These are phyloP conservation scores for Mycosphaerella sp. DNA, from an alignment of 2,329 filamentous ascomycete species.

Conservation along the genomic window DNA sequence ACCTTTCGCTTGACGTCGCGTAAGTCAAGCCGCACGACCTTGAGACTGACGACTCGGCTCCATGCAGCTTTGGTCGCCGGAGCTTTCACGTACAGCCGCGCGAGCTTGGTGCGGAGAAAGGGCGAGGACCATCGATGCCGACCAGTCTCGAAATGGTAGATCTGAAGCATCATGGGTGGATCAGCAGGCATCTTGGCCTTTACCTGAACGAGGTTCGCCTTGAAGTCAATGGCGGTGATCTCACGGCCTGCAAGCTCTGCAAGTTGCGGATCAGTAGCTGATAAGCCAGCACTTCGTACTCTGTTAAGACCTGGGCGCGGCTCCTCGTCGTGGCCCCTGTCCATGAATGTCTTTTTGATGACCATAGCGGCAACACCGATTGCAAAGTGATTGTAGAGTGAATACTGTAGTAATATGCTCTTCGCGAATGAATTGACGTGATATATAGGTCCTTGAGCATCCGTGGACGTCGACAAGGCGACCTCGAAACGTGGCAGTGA, in stretches of 20 bases:
- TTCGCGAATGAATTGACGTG: constrained; percentile 78
- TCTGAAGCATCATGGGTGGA: constrained; percentile 83
- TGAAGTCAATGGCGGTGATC: constrained; percentile 74
- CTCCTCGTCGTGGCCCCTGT: constrained; percentile 20
- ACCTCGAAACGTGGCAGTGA: constrained; percentile 82
- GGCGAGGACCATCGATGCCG: constrained; percentile 83
- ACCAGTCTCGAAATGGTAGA: constrained; percentile 75
- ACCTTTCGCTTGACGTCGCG: constrained; percentile 68
- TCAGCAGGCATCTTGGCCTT: constrained; percentile 86
- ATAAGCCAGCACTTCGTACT: constrained; percentile 22
- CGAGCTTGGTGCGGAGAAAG: constrained; percentile 68
- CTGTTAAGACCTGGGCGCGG: constrained; percentile 14
- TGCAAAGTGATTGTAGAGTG: constrained; percentile 87
- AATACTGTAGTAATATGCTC: constrained; percentile 79
- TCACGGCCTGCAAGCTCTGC: constrained; percentile 47
- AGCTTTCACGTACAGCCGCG: constrained; percentile 81
- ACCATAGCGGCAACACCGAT: constrained; percentile 75
- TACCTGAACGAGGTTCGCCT: constrained; percentile 72
- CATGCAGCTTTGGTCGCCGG: constrained; percentile 77
- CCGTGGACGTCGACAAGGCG: constrained; percentile 75
- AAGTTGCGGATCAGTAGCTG: constrained; percentile 22
- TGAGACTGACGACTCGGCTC: constrained; percentile 80
- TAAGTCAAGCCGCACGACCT: constrained; percentile 71
- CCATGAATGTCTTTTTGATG: constrained; percentile 46
- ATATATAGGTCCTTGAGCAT: constrained; percentile 79